These are phyloP conservation scores for Penicillium paradoxum DNA, from an alignment of 495 filamentous ascomycete genomes.

Conservation along the genomic window DNA sequence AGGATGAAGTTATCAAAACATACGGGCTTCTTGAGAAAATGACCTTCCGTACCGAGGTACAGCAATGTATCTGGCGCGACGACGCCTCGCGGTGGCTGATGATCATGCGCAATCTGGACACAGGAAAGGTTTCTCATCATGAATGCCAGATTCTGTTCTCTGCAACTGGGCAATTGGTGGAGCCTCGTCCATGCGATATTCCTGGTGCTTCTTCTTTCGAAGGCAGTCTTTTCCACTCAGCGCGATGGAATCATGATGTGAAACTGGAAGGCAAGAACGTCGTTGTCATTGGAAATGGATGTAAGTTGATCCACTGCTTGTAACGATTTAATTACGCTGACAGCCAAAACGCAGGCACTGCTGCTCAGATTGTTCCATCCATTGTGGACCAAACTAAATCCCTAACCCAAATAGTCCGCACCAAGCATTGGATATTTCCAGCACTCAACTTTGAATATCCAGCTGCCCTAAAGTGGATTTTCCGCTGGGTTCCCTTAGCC, in stretches of 20 bases:
- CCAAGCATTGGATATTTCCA: constrained; percentile 25
- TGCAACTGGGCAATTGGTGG: constrained; percentile 39
- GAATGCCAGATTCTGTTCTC: constrained; percentile 47
- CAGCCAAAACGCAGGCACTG: constrained; percentile 32
- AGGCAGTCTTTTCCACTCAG: constrained; percentile 54
- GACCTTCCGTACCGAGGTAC: constrained; percentile 38
- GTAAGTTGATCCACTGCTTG: constrained; percentile 9
- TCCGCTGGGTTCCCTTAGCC: constrained; percentile 22
- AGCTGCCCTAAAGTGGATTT: constrained; percentile 18
- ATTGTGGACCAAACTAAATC: constrained; percentile 25
- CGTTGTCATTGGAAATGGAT: constrained; percentile 51
- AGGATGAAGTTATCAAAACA: constrained; percentile 36
- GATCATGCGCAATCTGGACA: constrained; percentile 30
- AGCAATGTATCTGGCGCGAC: constrained; percentile 39
- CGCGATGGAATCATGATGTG: constrained; percentile 53
- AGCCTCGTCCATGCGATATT: constrained; percentile 46
- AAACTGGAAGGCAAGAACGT: constrained; percentile 53
- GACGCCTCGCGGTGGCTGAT: constrained; percentile 40
- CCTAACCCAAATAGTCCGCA: constrained; percentile 27
- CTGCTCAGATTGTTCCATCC: constrained; percentile 41
- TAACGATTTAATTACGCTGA: constrained; percentile 16
- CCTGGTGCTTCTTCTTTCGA: constrained; percentile 43
- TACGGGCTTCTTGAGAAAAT: constrained; percentile 43
- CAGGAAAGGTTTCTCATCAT: constrained; percentile 22
- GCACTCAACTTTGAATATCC: constrained; percentile 16